Conservation (phyloP, 2,329 filamentous ascomycete genomes). For the Blumeria graminis region DNA sequence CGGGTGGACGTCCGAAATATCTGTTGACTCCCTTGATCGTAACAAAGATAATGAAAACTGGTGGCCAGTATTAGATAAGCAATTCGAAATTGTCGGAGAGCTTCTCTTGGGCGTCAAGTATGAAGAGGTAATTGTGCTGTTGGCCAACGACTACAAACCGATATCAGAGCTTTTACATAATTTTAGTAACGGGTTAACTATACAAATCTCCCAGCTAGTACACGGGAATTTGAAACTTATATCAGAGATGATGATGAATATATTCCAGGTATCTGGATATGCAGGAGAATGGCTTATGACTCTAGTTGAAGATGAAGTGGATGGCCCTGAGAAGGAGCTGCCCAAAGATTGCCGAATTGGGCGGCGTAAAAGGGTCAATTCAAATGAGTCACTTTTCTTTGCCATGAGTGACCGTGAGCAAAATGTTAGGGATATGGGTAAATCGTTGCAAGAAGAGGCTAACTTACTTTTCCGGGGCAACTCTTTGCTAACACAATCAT, state of each 20-base stretch:
- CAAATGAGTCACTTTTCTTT: constrained; percentile 41
- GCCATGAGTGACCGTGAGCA: constrained; percentile 36
- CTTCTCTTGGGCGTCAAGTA: constrained; percentile 64
- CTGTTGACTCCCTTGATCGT: constrained; percentile 52
- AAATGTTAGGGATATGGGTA: constrained; percentile 53
- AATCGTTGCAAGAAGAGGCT: constrained; percentile 61
- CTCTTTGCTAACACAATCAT: constrained; percentile 71
- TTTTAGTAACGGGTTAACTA: constrained; percentile 62
- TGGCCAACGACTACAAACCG: constrained; percentile 62
- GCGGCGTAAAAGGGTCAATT: constrained; percentile 46
- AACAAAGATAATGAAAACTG: constrained; percentile 67
- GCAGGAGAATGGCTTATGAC: constrained; percentile 79
- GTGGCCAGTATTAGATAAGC: constrained; percentile 60
- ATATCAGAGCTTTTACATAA: constrained; percentile 65
- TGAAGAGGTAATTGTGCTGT: constrained; percentile 74
- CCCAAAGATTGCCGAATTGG: constrained; percentile 43
- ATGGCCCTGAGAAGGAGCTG: constrained; percentile 66
- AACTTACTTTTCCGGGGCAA: constrained; percentile 92
- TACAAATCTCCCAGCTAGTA: constrained; percentile 59
- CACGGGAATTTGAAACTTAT: constrained; percentile 56
- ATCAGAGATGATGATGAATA: constrained; percentile 71
- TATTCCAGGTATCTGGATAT: constrained; percentile 76
- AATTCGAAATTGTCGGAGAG: constrained; percentile 53
- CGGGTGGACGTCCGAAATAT: constrained; percentile 48
- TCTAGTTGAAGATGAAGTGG: constrained; percentile 89